Percentiles rank a stretch among this genome's conserved stretches.
These are phyloP conservation scores for Endothia cerciana DNA, from an alignment of 2,329 filamentous ascomycete genomes.

Conservation along the genomic window DNA sequence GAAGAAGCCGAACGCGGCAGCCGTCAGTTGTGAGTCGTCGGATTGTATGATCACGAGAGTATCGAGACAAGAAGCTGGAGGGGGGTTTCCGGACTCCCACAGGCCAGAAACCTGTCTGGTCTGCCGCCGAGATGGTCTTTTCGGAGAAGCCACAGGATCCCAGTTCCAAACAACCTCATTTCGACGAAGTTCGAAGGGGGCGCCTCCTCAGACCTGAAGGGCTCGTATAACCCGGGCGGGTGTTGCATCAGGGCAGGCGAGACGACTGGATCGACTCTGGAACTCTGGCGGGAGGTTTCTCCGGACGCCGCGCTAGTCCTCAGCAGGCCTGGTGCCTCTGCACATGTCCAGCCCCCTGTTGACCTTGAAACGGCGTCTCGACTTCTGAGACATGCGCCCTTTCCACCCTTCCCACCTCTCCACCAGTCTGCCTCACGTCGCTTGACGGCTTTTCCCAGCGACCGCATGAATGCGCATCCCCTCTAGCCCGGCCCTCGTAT, in stretches of 20 bases:
- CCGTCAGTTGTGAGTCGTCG: not conserved
- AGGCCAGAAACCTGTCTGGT: not conserved
- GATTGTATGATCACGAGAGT: not conserved
- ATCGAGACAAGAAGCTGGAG: not conserved
- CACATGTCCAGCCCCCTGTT: not conserved
- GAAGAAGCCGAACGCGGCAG: not conserved
- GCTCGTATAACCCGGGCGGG: slow-evolving; percentile 5
- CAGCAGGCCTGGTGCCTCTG: not conserved
- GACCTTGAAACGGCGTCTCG: slow-evolving; percentile 11
- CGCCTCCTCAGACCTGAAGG: not conserved
- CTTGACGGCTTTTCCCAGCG: not conserved
- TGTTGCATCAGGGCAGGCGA: slow-evolving; percentile 1
- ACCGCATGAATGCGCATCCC: not conserved
- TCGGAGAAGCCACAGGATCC: not conserved
- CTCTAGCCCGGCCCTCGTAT: not conserved
- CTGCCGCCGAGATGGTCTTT: not conserved
- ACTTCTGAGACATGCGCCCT: slow-evolving; percentile 8
- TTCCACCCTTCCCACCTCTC: not conserved
- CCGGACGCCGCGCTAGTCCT: not conserved
- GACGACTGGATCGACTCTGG: not conserved
- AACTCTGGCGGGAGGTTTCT: not conserved
- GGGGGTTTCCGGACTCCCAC: not conserved
- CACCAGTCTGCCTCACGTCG: not conserved
- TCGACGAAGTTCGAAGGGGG: slow-evolving; percentile 1
- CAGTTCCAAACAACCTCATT: not conserved